Base-by-base conservation (phyloP, 2,329 filamentous ascomycete genomes). In the Claviceps africana region DNA sequence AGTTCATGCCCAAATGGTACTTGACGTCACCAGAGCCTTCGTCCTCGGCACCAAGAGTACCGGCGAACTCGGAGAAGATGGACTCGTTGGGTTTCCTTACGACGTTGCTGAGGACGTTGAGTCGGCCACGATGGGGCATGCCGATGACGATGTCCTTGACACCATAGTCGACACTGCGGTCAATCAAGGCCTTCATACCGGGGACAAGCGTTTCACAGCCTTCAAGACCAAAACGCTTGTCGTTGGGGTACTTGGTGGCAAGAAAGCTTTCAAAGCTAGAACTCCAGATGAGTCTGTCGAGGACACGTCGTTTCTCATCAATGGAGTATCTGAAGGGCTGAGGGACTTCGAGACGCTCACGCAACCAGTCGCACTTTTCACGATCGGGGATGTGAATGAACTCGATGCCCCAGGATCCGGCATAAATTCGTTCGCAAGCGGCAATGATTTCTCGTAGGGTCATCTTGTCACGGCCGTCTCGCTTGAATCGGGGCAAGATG, bases 1-100 rank as follows among this genome's bases (percentile, higher is more conserved):
- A 98, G 77, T 98, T 98, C 93, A 98, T 98, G 66, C 93, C 93
- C 64, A 98, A 76, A 75, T 98, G 93, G 75, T 98, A 98, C 73
- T 98, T 98, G 71, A 98, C 93, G 69, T 98, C 93, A 63, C 93
- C 93, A 54, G 93, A 97, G 55, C 93, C 93, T 73, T 98, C 91
- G 61, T 97, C 93, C 60, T 87, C 86, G 52, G 88, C 87, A 65
- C 88, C 88, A 22, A 86, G 75, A 47, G 85, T 88, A 61, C 93
- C 93, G 56, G 88, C 86, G 64, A 98, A 98, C 70, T 98, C 93
- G 67, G 87, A 95, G 77, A 98, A 98, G 71, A 98, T 98, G 59
- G 93, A 97, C 75, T 97, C 93, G 71, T 98, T 98, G 62, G 93
- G 91, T 75, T 98, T 98, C 65, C 93, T 85, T 61, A 98, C 93